phyloP scores from a whole-genome alignment of 305 asterid species.

The Solanum hybrid region DNA sequence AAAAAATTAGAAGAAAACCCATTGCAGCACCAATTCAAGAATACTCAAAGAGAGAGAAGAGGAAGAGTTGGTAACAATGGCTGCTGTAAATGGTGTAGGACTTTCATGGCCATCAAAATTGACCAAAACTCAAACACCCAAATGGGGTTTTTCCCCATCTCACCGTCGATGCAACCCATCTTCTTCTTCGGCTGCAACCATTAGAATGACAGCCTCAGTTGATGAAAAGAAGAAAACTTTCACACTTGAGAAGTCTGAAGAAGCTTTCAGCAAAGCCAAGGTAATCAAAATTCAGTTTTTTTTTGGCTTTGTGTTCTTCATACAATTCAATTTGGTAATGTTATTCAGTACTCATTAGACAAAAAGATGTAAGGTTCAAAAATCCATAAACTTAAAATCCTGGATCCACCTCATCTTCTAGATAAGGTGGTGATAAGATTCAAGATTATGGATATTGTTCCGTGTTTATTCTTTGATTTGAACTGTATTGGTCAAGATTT shows the following conservation, averaged over 20 bases:
- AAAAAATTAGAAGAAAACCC: background rate
- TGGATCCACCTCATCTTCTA: background rate
- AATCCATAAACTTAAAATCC: background rate
- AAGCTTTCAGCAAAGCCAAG: constrained; percentile 92
- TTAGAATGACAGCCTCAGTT: constrained; percentile 52
- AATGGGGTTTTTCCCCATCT: constrained; percentile 3
- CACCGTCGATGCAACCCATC: background rate
- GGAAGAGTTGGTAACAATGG: constrained; percentile 1
- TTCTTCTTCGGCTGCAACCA: constrained; percentile 16
- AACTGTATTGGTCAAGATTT: background rate
- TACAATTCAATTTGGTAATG: background rate
- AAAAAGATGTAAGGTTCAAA: background rate
- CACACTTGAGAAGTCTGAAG: constrained; percentile 79
- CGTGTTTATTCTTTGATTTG: background rate
- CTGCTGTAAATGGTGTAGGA: constrained; percentile 12
- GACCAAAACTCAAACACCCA: constrained; percentile 6
- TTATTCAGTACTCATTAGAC: background rate
- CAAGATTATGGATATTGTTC: background rate
- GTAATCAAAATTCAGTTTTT: constrained; percentile 6
- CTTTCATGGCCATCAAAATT: constrained; percentile 17
- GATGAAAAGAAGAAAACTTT: constrained; percentile 71
- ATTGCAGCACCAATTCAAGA: background rate
- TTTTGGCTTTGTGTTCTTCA: background rate
- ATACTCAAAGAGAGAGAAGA: background rate
- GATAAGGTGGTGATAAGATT: background rate